A percentile compares a stretch with the other conserved stretches of the same genome.
Conservation (phyloP, 768 basidiomycete species). For the Dioszegia crocea region DNA sequence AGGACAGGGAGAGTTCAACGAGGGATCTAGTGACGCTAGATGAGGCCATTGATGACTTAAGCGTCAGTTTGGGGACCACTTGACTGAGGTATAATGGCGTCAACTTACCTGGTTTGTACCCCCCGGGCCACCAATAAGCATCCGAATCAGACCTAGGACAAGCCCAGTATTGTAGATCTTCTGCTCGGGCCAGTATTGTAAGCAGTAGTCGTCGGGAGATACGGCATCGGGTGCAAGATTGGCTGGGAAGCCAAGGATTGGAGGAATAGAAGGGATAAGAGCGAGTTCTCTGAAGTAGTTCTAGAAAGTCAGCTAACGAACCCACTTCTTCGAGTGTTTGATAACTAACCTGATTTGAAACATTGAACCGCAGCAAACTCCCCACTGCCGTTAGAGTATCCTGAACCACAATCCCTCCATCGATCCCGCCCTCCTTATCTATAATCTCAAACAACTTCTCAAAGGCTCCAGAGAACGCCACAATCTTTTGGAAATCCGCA, state of each 20-base stretch:
- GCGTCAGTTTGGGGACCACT: not conserved
- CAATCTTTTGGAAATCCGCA: slow-evolving; percentile 89
- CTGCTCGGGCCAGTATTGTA: slow-evolving; percentile 94
- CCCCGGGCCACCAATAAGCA: slow-evolving; percentile 61
- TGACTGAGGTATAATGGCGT: not conserved
- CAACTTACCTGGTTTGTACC: slow-evolving; percentile 51
- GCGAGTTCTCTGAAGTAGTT: slow-evolving; percentile 91
- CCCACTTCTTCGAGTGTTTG: too few relatives aligned
- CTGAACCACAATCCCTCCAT: slow-evolving; percentile 79
- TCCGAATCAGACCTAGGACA: slow-evolving; percentile 77
- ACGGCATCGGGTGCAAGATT: slow-evolving; percentile 62
- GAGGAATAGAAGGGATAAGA: slow-evolving; percentile 62
- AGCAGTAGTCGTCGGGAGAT: slow-evolving; percentile 68
- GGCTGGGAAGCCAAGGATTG: slow-evolving; percentile 56
- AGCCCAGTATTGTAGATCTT: slow-evolving; percentile 75
- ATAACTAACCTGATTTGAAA: slow-evolving; percentile 78
- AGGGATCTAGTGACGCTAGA: slow-evolving; percentile 65
- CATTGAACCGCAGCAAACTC: slow-evolving; percentile 82
- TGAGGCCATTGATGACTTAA: slow-evolving; percentile 48
- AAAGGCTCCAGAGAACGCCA: slow-evolving; percentile 94
- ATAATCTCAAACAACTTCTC: slow-evolving; percentile 90
- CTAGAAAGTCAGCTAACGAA: slow-evolving; percentile 53
- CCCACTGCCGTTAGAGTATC: slow-evolving; percentile 83
- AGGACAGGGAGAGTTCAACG: slow-evolving; percentile 80
- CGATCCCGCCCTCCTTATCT: slow-evolving; percentile 79